Base-by-base conservation (phyloP, 2,329 filamentous ascomycete genomes). In the Ophiosphaerella korrae region DNA sequence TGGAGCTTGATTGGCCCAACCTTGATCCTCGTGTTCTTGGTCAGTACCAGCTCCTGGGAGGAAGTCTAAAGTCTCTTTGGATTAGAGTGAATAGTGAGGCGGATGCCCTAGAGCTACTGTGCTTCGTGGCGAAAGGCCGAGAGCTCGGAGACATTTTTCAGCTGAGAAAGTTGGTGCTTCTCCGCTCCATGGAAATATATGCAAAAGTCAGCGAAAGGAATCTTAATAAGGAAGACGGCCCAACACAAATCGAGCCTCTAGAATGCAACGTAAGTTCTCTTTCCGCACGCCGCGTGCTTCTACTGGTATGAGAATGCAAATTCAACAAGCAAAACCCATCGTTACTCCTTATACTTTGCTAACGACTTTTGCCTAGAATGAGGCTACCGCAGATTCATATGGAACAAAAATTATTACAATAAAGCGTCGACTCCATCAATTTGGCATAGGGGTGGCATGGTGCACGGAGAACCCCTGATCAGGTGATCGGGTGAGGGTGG, bases 1-100 rank as follows among this genome's bases (percentile, higher is more conserved):
- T 71, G 23, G 62, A 68, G 35, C 58, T 70, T 5, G 56, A 66
- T 44, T 71, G 66, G 67, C 63, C 66, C 1, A 46, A 58, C 18
- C 26, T 70, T 2, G 47, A 63, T 5, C 43, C 57, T 12, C 40
- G 45, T 5, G 32, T 58, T 4, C 26, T 71, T 29, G 46, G 57
- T 24, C 23, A 41, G 2, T 56, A 60, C 33, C 32, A 39, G 6
- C 39, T 68, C 7, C 29, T 65, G 2, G 48, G 57, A 12, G 39
- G 42, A 13, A 18, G 29, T 6, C 42, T 68, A 6, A 53, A 55
- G 18, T 38, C 42, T 2, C 37, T 70, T 5, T 63, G 62, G 58
- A 45, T 70, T 5, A 45, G 63, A n/a, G 49, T 51, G 7, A 36
- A 13, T 6, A 55, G 42, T 35, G 42, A 48, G 35, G 41, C 49